phyloP scores from a whole-genome alignment of 2,329 filamentous ascomycete species.

The Fusarium algeriense region DNA sequence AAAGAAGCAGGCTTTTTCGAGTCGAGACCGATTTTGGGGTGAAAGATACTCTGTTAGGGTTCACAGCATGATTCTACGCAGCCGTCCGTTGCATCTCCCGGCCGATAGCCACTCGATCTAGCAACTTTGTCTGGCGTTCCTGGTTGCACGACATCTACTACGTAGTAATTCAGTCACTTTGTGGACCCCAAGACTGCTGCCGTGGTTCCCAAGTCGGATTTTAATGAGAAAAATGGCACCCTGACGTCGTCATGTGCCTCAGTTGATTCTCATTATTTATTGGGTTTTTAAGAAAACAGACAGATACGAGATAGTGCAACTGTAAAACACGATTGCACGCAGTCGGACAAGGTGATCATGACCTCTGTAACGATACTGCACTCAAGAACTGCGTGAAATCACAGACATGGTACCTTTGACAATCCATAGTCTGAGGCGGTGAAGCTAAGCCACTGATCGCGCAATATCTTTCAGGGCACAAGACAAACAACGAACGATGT shows the following conservation, averaged over 20 bases:
- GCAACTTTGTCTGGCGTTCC: slow-evolving; percentile 5
- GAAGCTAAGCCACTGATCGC: slow-evolving; percentile 9
- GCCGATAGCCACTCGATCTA: slow-evolving; percentile 10
- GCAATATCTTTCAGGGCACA: slow-evolving; percentile 7
- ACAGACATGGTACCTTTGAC: neutral
- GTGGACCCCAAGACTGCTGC: slow-evolving; percentile 7
- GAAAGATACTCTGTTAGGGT: neutral
- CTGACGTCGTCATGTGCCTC: slow-evolving; percentile 31
- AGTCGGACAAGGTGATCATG: slow-evolving; percentile 9
- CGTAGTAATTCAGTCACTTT: slow-evolving; percentile 22
- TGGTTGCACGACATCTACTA: slow-evolving; percentile 33
- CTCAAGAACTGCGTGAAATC: neutral
- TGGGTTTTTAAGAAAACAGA: slow-evolving; percentile 22
- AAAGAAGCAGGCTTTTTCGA: neutral
- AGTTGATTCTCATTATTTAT: slow-evolving; percentile 24
- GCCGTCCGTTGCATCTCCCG: slow-evolving; percentile 1
- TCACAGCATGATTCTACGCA: slow-evolving; percentile 21
- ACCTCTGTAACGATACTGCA: slow-evolving; percentile 7
- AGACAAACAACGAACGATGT: neutral
- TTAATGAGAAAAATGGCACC: slow-evolving; percentile 13
- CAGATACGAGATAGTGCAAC: slow-evolving; percentile 28
- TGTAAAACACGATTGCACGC: slow-evolving; percentile 17
- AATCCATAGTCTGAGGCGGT: slow-evolving; percentile 12
- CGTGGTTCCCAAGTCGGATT: neutral
- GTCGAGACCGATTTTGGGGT: slow-evolving; percentile 15